Percentiles rank a stretch among this genome's conserved stretches.
Evolutionary conservation across 352 stramenopile species (phyloP).

Genomic region (Globisporangium okanoganense): DNA sequence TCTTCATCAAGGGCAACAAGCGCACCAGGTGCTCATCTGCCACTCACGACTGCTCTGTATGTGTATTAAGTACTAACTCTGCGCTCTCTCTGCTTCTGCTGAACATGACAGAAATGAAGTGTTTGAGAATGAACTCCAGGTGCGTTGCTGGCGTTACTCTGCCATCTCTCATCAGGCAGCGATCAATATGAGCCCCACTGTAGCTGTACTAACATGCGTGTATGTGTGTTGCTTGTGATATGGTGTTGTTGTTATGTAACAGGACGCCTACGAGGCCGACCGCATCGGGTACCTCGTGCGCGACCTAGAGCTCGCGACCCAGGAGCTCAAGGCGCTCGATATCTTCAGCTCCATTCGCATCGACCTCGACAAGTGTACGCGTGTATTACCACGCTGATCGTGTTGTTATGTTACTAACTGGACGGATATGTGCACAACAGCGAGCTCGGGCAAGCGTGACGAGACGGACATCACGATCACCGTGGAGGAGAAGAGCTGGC

Average conservation of each 20-base stretch:
- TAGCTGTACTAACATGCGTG: neutral
- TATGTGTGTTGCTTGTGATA: neutral
- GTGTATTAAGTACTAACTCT: neutral
- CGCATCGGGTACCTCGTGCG: slow-evolving; percentile 63
- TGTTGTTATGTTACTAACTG: neutral
- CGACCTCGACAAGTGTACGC: slow-evolving; percentile 67
- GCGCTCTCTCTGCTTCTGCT: neutral
- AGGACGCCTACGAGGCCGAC: slow-evolving; percentile 61
- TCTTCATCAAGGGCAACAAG: slow-evolving; percentile 86
- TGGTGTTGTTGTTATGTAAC: neutral
- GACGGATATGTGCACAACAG: slow-evolving; percentile 16
- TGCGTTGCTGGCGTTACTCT: slow-evolving; percentile 8
- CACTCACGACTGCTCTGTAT: neutral
- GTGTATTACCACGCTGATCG: neutral
- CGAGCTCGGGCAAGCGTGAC: slow-evolving; percentile 58
- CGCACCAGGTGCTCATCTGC: slow-evolving; percentile 63
- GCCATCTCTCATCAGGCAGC: neutral
- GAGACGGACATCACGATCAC: slow-evolving; percentile 87
- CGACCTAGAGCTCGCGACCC: slow-evolving; percentile 53
- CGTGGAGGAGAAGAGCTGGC: slow-evolving; percentile 85
- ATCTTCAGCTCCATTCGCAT: slow-evolving; percentile 86
- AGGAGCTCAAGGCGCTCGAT: slow-evolving; percentile 69
- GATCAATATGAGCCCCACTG: neutral
- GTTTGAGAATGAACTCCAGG: slow-evolving; percentile 86
- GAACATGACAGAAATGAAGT: slow-evolving; percentile 50